Percentiles rank a stretch among this genome's conserved stretches.
Evolutionary conservation across 2,329 filamentous ascomycete species (phyloP).

Genomic region (Dendryphion nanum): DNA sequence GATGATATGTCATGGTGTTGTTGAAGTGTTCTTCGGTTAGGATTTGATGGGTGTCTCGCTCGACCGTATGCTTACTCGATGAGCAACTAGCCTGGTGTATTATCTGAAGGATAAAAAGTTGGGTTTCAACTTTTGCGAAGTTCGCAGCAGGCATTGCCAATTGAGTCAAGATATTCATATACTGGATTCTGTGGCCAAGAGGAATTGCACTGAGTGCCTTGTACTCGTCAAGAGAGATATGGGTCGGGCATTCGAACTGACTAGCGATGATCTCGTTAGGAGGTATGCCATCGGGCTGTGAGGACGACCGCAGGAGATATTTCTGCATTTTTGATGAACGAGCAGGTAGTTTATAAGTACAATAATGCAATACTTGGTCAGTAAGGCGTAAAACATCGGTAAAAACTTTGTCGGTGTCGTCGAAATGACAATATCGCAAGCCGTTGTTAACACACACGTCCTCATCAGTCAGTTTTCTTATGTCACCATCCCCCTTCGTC

Average conservation of each 20-base stretch:
- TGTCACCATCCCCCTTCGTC: background rate
- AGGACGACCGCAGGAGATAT: conserved; percentile 38
- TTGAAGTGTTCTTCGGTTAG: conserved; percentile 38
- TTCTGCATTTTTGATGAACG: conserved; percentile 33
- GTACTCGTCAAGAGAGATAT: conserved; percentile 55
- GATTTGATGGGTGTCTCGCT: conserved; percentile 38
- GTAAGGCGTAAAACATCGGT: conserved; percentile 10
- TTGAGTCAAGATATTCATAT: conserved; percentile 56
- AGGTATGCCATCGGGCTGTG: conserved; percentile 20
- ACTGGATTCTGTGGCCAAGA: conserved; percentile 51
- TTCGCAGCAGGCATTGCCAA: conserved; percentile 47
- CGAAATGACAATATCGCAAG: conserved; percentile 38
- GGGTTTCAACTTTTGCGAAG: conserved; percentile 51
- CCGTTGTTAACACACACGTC: conserved; percentile 50
- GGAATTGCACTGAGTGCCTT: conserved; percentile 51
- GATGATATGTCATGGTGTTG: conserved; percentile 11
- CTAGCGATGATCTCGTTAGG: conserved; percentile 55
- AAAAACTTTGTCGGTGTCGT: conserved; percentile 16
- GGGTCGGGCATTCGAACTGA: conserved; percentile 48
- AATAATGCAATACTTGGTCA: conserved; percentile 22
- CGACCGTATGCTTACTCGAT: conserved; percentile 3
- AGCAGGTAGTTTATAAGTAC: conserved; percentile 43
- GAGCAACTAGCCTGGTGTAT: conserved; percentile 49
- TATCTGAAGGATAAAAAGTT: conserved; percentile 50
- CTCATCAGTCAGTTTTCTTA: conserved; percentile 17